Evolutionary conservation across 306 rosid species (phyloP).

Genomic region (Quillaja saponaria): DNA sequence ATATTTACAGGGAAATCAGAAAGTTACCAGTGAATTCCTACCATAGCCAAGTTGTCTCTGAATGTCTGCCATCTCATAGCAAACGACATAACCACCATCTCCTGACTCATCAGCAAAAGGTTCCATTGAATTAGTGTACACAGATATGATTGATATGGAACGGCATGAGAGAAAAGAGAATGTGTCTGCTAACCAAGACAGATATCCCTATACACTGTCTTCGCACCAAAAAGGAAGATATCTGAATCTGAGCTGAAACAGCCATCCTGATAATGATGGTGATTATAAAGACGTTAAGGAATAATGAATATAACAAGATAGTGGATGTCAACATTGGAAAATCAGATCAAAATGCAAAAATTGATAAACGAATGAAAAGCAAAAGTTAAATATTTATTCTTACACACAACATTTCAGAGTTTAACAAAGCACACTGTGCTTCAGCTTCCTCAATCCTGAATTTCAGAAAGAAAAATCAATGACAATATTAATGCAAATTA

Average conservation of each 20-base stretch:
- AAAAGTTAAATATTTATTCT: slow-evolving; percentile 27
- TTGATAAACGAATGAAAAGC: slow-evolving; percentile 7
- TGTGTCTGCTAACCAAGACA: slow-evolving; percentile 63
- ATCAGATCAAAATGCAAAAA: too few relatives aligned
- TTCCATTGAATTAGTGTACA: slow-evolving; percentile 23
- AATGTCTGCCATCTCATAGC: slow-evolving; percentile 77
- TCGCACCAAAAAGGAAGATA: slow-evolving; percentile 80
- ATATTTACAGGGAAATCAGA: slow-evolving; percentile 21
- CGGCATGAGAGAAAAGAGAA: slow-evolving; percentile 2
- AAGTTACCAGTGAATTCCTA: slow-evolving; percentile 76
- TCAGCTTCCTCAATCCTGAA: slow-evolving; percentile 87
- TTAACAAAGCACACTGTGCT: slow-evolving; percentile 82
- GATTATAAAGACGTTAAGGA: slow-evolving; percentile 20
- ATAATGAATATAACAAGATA: background rate
- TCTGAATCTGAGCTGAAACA: slow-evolving; percentile 84
- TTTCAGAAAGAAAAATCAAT: slow-evolving; percentile 21
- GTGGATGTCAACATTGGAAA: slow-evolving; percentile 10
- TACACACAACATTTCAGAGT: slow-evolving; percentile 68
- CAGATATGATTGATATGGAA: background rate
- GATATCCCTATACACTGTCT: slow-evolving; percentile 78
- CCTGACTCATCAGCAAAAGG: slow-evolving; percentile 49
- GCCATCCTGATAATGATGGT: slow-evolving; percentile 57
- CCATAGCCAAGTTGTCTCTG: slow-evolving; percentile 75
- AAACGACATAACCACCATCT: slow-evolving; percentile 69
- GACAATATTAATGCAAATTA: slow-evolving; percentile 15